These are phyloP conservation scores for Kingdonia uniflora DNA, from an alignment of 164 flowering plant species.

Conservation along the genomic window DNA sequence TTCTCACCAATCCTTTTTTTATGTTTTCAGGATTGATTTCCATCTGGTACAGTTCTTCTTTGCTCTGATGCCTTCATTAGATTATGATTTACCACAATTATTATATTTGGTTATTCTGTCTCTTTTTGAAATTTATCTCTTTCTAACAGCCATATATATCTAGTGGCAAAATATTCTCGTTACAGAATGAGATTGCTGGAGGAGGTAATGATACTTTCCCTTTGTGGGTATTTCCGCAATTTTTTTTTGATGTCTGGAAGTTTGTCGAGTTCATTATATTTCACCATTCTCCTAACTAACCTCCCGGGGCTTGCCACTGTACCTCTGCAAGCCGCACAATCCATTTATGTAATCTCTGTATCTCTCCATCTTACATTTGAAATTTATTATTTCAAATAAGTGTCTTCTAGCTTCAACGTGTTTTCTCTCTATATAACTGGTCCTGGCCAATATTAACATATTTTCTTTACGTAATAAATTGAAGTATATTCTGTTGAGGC, in stretches of 20 bases:
- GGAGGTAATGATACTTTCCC: conserved; percentile 37
- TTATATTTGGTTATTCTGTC: too few species aligned
- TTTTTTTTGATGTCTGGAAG: too few species aligned
- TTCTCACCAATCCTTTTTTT: conserved; percentile 8
- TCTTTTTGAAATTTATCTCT: conserved; percentile 14
- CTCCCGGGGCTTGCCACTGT: too few species aligned
- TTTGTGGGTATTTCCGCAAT: not conserved
- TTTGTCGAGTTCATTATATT: too few species aligned
- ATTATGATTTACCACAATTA: conserved; percentile 1
- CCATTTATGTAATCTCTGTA: too few species aligned
- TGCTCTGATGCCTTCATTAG: conserved; percentile 79
- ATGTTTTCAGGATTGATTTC: conserved; percentile 67
- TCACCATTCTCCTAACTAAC: too few species aligned
- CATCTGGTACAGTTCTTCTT: conserved; percentile 87
- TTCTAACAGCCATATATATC: conserved; percentile 69
- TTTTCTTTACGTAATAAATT: not conserved
- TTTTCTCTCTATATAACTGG: not conserved
- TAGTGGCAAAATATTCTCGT: conserved; percentile 92
- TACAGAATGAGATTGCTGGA: conserved; percentile 74
- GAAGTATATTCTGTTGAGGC: not conserved
- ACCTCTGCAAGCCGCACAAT: too few species aligned
- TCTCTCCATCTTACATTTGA: not conserved
- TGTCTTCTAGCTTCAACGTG: not conserved
- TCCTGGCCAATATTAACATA: not conserved
- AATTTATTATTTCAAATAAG: too few species aligned